A percentile compares a stretch with the other conserved stretches of the same genome.
phyloP scores from a whole-genome alignment of 495 filamentous ascomycete species.

The Jackrogersella minutella region DNA sequence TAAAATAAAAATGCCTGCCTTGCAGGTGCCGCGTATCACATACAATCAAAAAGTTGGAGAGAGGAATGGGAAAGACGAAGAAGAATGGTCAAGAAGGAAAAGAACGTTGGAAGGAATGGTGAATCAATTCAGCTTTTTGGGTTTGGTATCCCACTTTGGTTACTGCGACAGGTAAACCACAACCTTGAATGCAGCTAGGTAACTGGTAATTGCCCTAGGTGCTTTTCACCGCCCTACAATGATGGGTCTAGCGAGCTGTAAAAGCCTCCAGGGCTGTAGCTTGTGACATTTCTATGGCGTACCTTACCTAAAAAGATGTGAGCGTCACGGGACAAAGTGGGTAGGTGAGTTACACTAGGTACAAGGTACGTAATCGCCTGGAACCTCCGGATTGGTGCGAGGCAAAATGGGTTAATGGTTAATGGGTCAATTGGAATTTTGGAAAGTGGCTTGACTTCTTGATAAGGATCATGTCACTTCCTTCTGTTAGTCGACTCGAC shows the following conservation, averaged over 20 bases:
- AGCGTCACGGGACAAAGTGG: slow-evolving; percentile 26
- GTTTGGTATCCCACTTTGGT: slow-evolving; percentile 5
- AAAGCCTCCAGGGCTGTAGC: slow-evolving; percentile 4
- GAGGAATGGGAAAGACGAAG: slow-evolving; percentile 26
- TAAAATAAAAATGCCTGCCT: slow-evolving; percentile 32
- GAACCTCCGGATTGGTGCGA: slow-evolving; percentile 23
- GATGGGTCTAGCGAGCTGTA: slow-evolving; percentile 7
- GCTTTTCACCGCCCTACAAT: slow-evolving; percentile 22
- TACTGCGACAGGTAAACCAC: slow-evolving; percentile 10
- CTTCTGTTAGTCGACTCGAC: slow-evolving; percentile 9
- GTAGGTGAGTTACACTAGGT: no score
- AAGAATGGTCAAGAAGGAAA: slow-evolving; percentile 15
- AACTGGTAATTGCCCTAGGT: neutral
- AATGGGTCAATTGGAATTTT: neutral
- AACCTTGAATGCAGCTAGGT: slow-evolving; percentile 6
- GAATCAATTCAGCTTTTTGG: slow-evolving; percentile 18
- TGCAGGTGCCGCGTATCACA: slow-evolving; percentile 33
- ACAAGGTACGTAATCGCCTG: slow-evolving; percentile 1
- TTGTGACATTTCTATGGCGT: slow-evolving; percentile 15
- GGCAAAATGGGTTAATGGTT: neutral
- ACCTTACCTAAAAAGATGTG: slow-evolving; percentile 26
- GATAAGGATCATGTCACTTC: slow-evolving; percentile 25
- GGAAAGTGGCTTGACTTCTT: no score
- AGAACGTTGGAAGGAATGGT: slow-evolving; percentile 23
- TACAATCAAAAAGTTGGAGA: slow-evolving; percentile 16